phyloP scores from a whole-genome alignment of 139 green algal species.

The Chlorella sp. region DNA sequence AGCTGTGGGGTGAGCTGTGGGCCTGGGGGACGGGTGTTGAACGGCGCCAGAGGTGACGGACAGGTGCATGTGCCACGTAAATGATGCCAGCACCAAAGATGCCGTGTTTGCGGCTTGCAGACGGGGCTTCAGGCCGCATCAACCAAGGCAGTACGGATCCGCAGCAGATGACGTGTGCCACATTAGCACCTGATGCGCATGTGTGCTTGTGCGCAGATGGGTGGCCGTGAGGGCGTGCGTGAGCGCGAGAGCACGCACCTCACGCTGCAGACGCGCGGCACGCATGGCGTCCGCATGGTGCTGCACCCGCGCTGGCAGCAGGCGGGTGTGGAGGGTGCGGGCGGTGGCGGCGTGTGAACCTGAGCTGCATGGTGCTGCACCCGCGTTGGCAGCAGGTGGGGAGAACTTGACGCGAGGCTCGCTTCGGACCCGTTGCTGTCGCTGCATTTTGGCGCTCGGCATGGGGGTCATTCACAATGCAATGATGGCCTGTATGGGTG shows the following conservation, averaged over 20 bases:
- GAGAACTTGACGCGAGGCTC: no score
- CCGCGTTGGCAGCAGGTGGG: slow-evolving; percentile 29
- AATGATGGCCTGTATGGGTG: no score
- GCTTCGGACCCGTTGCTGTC: no score
- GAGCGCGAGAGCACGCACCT: slow-evolving; percentile 45
- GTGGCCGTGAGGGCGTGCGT: slow-evolving; percentile 38
- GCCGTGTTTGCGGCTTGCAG: not conserved
- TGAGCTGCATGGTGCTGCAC: slow-evolving; percentile 30
- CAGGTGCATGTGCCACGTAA: not conserved
- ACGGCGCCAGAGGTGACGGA: slow-evolving; percentile 20
- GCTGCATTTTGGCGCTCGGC: no score
- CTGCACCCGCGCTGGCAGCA: slow-evolving; percentile 28
- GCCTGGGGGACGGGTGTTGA: not conserved
- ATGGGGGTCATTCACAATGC: no score
- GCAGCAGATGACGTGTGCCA: not conserved
- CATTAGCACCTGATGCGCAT: not conserved
- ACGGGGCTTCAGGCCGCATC: not conserved
- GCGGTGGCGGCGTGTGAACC: no score
- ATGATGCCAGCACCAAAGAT: not conserved
- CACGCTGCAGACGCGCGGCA: slow-evolving; percentile 46
- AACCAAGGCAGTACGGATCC: not conserved
- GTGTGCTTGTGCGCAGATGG: slow-evolving; percentile 33
- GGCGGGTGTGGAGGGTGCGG: no score
- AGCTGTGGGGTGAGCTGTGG: no score
- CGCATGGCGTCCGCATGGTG: slow-evolving; percentile 38